These are phyloP conservation scores for Ceratocystis harringtonii DNA, from an alignment of 2,329 filamentous ascomycete species.

Conservation along the genomic window DNA sequence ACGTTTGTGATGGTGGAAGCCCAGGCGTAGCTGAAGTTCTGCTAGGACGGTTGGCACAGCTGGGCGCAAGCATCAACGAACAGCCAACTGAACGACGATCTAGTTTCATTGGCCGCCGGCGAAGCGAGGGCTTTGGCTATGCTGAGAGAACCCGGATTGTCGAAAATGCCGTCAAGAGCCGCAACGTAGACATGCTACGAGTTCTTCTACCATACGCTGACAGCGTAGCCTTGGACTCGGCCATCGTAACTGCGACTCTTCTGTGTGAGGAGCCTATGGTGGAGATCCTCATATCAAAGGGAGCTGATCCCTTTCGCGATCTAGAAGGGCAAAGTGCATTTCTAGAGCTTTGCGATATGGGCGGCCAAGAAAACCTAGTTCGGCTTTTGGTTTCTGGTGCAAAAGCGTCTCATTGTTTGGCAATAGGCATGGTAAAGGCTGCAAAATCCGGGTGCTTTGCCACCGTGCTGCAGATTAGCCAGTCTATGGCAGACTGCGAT, in stretches of 20 bases:
- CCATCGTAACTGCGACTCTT: constrained; percentile 35
- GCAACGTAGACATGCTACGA: constrained; percentile 37
- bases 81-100: constrained; percentile 30
- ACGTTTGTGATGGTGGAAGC: constrained; percentile 35
- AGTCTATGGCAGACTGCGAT: constrained; percentile 38
- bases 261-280: constrained; percentile 30
- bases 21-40: constrained; percentile 42
- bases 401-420: constrained; percentile 30
- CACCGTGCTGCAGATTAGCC: constrained; percentile 36
- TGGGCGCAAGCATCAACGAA: constrained; percentile 38
- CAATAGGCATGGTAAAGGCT: constrained; percentile 38
- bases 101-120: constrained; percentile 33
- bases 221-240: constrained; percentile 33
- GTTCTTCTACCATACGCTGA: constrained; percentile 41
- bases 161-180: constrained; percentile 35
- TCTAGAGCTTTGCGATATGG: constrained; percentile 34
- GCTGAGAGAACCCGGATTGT: constrained; percentile 36
- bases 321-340: constrained; percentile 40
- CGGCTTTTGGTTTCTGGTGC: constrained; percentile 35
- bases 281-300: constrained; percentile 36
- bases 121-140: constrained; percentile 32
- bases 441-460: constrained; percentile 34
- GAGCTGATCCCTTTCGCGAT: constrained; percentile 34
- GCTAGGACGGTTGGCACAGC: constrained; percentile 33
- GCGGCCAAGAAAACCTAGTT: constrained; percentile 32